A percentile compares a stretch with the other conserved stretches of the same genome.
These are phyloP conservation scores for Acanthamoeba healyi DNA, from an alignment of 208 protist genomes.

Conservation along the genomic window DNA sequence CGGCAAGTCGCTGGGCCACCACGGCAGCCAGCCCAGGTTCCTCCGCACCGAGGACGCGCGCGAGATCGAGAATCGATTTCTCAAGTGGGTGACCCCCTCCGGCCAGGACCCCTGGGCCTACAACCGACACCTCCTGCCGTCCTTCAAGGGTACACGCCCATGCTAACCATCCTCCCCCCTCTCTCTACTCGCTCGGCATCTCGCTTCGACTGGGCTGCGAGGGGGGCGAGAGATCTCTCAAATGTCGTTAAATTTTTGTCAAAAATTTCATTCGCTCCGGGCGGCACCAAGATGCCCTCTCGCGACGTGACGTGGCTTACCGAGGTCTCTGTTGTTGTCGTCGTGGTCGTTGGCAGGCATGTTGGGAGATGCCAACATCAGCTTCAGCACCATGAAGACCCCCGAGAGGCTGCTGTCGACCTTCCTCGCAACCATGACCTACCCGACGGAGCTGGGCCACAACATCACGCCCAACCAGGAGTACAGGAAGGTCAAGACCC, in stretches of 20 bases:
- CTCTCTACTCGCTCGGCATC: too few relatives aligned
- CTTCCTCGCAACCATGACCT: background rate
- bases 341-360: background rate
- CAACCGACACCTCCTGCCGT: background rate
- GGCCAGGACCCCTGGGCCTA: slow-evolving; percentile 21
- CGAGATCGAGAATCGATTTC: background rate
- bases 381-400: background rate
- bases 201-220: too few relatives aligned
- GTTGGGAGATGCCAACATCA: background rate
- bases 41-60: background rate
- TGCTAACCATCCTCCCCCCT: too few relatives aligned
- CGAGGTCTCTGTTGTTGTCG: background rate
- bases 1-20: background rate
- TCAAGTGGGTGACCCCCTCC: background rate
- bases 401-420: background rate
- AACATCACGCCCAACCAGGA: background rate
- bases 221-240: too few relatives aligned
- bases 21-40: background rate
- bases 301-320: too few relatives aligned
- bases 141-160: background rate
- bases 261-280: too few relatives aligned
- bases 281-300: too few relatives aligned
- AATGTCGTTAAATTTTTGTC: too few relatives aligned
- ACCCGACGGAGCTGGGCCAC: slow-evolving; percentile 2
- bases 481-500: background rate